phyloP scores from a whole-genome alignment of 768 basidiomycete genomes.

The Serendipita indica region DNA sequence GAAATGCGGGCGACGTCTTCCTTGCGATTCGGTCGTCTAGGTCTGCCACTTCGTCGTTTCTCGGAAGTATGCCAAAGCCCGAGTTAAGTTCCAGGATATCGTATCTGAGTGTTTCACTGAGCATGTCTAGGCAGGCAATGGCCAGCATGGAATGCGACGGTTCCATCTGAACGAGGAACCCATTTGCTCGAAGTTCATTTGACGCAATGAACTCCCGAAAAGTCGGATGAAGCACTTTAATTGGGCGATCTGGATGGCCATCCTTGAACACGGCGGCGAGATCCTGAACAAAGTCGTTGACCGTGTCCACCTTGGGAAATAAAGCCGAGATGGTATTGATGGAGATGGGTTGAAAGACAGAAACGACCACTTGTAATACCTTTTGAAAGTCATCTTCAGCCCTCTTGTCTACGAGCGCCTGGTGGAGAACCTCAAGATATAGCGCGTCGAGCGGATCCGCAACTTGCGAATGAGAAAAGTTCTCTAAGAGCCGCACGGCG shows the following conservation, averaged over 20 bases:
- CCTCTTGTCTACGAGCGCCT: not conserved
- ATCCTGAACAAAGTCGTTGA: constrained; percentile 5
- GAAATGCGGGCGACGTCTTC: not conserved
- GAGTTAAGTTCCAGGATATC: not conserved
- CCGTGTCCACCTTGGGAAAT: not conserved
- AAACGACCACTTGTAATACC: not conserved
- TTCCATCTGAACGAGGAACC: not conserved
- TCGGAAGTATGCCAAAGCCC: not conserved
- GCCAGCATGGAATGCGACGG: not conserved
- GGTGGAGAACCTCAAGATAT: not conserved
- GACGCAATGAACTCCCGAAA: not conserved
- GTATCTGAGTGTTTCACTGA: not conserved
- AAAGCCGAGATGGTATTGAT: not conserved
- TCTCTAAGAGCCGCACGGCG: not conserved
- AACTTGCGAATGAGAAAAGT: not conserved
- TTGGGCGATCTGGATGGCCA: constrained; percentile 4
- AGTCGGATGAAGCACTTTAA: constrained; percentile 6
- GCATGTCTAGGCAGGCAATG: not conserved
- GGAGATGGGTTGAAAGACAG: not conserved
- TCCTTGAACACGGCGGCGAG: not conserved
- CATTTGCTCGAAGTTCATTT: not conserved
- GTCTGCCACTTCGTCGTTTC: not conserved
- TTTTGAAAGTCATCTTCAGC: not conserved
- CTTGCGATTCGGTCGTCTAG: not conserved
- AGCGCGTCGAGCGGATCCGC: not conserved